phyloP scores from a whole-genome alignment of 306 rosid species.

The Malus asiatica region DNA sequence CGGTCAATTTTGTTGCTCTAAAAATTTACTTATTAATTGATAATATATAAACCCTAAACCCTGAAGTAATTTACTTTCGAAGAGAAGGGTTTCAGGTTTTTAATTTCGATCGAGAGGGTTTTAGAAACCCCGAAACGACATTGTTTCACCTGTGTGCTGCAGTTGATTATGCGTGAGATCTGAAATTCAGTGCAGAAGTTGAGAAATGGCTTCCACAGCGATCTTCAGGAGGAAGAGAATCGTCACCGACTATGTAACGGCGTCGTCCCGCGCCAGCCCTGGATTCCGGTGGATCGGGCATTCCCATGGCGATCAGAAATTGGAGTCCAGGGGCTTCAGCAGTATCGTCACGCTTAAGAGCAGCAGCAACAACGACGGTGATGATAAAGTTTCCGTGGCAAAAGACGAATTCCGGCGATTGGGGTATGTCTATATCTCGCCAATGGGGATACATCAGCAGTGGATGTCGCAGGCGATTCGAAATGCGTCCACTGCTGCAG shows the following conservation, averaged over 20 bases:
- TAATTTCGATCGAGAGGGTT: neutral
- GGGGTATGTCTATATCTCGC: neutral
- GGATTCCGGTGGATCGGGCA: constrained; percentile 29
- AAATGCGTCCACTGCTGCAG: constrained; percentile 39
- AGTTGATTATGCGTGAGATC: constrained; percentile 4
- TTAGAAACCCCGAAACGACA: neutral
- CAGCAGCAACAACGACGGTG: neutral
- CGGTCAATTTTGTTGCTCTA: neutral
- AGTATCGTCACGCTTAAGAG: neutral
- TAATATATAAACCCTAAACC: neutral
- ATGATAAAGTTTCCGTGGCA: constrained; percentile 3
- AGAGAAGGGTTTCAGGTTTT: neutral
- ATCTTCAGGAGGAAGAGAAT: constrained; percentile 46
- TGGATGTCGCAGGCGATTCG: constrained; percentile 36
- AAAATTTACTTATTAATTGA: neutral
- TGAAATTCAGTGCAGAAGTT: neutral
- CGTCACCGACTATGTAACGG: constrained; percentile 25
- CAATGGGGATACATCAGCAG: constrained; percentile 21
- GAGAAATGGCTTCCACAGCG: constrained; percentile 54
- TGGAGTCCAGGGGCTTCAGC: constrained; percentile 16
- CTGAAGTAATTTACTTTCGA: neutral
- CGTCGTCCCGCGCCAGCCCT: constrained; percentile 20
- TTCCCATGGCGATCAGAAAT: constrained; percentile 12
- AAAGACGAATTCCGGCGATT: constrained; percentile 16
- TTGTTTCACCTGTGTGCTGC: neutral